Conservation (phyloP, 768 basidiomycete genomes). For the Pleurotus eryngii region DNA sequence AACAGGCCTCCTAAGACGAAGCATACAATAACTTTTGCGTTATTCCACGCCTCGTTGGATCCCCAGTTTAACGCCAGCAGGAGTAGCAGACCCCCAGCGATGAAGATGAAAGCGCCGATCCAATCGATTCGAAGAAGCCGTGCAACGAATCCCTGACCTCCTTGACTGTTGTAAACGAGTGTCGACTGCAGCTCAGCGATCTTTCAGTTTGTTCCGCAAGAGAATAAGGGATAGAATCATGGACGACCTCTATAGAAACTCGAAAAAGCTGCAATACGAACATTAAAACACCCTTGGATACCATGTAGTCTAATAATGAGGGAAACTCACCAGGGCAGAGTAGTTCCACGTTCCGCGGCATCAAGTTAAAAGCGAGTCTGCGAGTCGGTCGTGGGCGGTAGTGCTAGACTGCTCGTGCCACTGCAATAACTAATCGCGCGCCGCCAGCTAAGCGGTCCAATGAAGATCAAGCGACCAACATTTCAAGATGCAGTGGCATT, state of each 20-base stretch:
- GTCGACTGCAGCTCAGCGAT: conserved; percentile 7
- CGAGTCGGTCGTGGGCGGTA: too few relatives aligned
- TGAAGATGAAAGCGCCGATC: conserved; percentile 42
- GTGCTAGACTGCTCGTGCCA: too few relatives aligned
- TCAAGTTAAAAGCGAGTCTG: too few relatives aligned
- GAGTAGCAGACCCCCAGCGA: conserved; percentile 40
- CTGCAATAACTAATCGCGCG: too few relatives aligned
- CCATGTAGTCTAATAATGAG: too few relatives aligned
- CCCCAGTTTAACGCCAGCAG: conserved; percentile 53
- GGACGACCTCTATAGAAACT: conserved; percentile 7
- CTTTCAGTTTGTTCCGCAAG: conserved; percentile 30
- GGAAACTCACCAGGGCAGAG: too few relatives aligned
- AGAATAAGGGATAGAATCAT: conserved; percentile 39
- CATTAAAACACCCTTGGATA: too few relatives aligned
- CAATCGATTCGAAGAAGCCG: conserved; percentile 40
- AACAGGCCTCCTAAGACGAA: conserved; percentile 42
- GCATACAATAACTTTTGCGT: conserved; percentile 41
- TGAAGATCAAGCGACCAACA: too few relatives aligned
- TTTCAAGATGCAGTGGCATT: too few relatives aligned
- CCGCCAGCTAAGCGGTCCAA: too few relatives aligned
- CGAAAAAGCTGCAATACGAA: too few relatives aligned
- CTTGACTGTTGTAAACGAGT: background rate
- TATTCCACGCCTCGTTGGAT: conserved; percentile 37
- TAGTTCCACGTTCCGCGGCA: too few relatives aligned
- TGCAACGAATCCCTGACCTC: conserved; percentile 17